Percentiles rank a stretch among this genome's conserved stretches.
phyloP scores from a whole-genome alignment of 1,139 yeast genomes.

The Scheffersomyces quercinus region DNA sequence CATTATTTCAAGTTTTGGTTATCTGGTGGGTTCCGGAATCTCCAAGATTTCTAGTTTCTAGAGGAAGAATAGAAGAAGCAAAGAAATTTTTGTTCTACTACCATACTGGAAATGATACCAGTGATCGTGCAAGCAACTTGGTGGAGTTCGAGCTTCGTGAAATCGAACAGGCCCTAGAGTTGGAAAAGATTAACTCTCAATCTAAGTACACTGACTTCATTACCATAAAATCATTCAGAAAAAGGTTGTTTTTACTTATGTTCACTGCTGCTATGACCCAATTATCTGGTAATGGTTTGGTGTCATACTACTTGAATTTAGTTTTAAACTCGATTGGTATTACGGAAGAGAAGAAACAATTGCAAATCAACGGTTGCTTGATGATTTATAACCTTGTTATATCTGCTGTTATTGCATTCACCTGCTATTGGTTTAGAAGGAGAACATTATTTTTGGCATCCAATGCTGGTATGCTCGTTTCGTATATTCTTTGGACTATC shows the following conservation, averaged over 20 bases:
- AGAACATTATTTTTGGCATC: conserved; percentile 47
- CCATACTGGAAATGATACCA: conserved; percentile 39
- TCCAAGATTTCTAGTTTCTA: conserved; percentile 43
- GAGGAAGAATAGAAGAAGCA: conserved; percentile 38
- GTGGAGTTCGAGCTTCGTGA: conserved; percentile 49
- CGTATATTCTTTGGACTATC: conserved; percentile 40
- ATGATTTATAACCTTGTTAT: conserved; percentile 43
- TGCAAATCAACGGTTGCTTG: conserved; percentile 47
- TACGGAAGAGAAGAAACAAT: conserved; percentile 31
- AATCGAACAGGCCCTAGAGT: conserved; percentile 40
- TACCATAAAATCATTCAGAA: conserved; percentile 7
- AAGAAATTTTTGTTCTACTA: conserved; percentile 31
- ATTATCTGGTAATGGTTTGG: no score
- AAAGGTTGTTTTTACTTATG: conserved; percentile 10
- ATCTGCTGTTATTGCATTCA: conserved; percentile 30
- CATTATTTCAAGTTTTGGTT: conserved; percentile 22
- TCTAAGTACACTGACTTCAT: conserved; percentile 37
- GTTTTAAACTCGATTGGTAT: no score
- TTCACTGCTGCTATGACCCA: no score
- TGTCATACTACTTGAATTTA: no score
- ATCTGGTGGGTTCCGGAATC: conserved; percentile 47
- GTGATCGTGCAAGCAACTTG: conserved; percentile 31
- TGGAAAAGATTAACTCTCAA: conserved; percentile 28
- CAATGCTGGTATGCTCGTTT: conserved; percentile 35
- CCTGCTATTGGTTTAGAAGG: conserved; percentile 36